Base-by-base conservation (phyloP, 116 monocot genomes). In the Papilionanthe hybrid region DNA sequence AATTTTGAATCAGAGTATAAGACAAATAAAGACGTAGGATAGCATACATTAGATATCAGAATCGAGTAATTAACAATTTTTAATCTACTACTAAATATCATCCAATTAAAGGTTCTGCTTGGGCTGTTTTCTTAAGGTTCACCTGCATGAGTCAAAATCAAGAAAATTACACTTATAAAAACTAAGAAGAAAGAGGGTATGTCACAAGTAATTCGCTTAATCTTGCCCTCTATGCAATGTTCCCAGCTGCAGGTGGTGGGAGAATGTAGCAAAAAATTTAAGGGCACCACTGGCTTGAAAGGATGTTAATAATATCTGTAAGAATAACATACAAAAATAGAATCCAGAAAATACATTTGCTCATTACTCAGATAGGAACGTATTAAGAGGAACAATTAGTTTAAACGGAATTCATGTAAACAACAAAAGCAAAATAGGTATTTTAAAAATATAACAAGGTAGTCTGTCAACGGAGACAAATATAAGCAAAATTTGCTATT, bases 91-190 rank as follows among this genome's bases (percentile, higher is more conserved):
- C 9, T 43, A 73, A 73, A 42, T 20, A 43, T 73, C 1, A 69
- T 0, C 4, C 10, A 30, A 69, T 6, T 37, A 32, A 73, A 44
- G 9, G 42, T 43, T 23, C 41, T 10, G 20, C 37, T 72, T 42
- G 20, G 17, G n/a, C 18, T 42, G 11, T 72, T n/a, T 10, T 43
- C n/a, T 43, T 43, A 73, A 73, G 1, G 69, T 20, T 44, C 1
- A 73, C 73, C 73, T 73, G 73, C 73, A 73, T 20, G 22, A 22
- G 22, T 73, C 44, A n/a, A 73, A 73, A 44, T 73, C 43, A 73
- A 43, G 20, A 19, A 13, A 69, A 69, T 37, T 69, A 1, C 32
- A 37, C 0, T 12, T 32, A 69, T 18, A 69, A 15, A 69, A 69
- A 69, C 27, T 17, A 69, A 58, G 68, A 9, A 5, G 2, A 9